phyloP scores from a whole-genome alignment of 495 filamentous ascomycete species.

The Hyphodiscus hymeniophilus region DNA sequence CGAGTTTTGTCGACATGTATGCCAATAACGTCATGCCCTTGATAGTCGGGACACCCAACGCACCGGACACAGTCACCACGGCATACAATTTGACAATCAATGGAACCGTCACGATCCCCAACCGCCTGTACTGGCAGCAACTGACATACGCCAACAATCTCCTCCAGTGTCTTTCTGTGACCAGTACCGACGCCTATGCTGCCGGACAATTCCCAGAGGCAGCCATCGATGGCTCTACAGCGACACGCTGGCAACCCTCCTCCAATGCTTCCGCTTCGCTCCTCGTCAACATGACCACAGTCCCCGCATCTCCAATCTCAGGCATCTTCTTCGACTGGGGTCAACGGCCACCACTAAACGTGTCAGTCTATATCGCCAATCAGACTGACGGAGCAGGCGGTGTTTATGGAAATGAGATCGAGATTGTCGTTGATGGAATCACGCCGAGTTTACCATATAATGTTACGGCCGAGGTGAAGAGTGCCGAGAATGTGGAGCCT shows the following conservation, averaged over 20 bases:
- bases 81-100: constrained; percentile 40
- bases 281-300: constrained; percentile 32
- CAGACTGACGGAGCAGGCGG: constrained; percentile 16
- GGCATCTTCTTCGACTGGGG: constrained; percentile 64
- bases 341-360: constrained; percentile 46
- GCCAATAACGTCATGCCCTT: constrained; percentile 43
- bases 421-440: constrained; percentile 19
- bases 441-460: constrained; percentile 28
- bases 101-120: constrained; percentile 47
- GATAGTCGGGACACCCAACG: constrained; percentile 30
- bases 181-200: constrained; percentile 39
- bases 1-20: constrained; percentile 27
- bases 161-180: constrained; percentile 55
- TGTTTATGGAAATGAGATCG: constrained; percentile 16
- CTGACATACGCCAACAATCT: constrained; percentile 52
- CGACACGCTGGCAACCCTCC: constrained; percentile 65
- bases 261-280: constrained; percentile 40
- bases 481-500: constrained; percentile 6
- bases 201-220: constrained; percentile 67
- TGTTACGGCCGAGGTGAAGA: background rate
- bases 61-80: constrained; percentile 16
- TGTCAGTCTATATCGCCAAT: constrained; percentile 49
- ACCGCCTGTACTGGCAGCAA: constrained; percentile 37
- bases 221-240: constrained; percentile 60
- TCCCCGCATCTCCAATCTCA: constrained; percentile 31